phyloP scores from a whole-genome alignment of 805 yeast genomes.

The Ogataea paradorogensis region DNA sequence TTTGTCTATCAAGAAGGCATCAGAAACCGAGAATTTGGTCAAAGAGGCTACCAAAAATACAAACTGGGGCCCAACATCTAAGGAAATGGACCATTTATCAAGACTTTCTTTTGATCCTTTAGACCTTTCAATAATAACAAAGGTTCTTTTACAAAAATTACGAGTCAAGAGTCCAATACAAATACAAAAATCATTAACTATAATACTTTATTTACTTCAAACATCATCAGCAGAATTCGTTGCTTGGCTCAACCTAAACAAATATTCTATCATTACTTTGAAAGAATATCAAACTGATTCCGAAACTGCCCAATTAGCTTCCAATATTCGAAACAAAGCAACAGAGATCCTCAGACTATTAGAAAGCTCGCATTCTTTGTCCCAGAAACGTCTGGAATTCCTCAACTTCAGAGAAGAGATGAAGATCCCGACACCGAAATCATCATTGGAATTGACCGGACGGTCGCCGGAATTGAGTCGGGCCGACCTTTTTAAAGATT shows the following conservation, averaged over 20 bases:
- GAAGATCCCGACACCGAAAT: constrained; percentile 31
- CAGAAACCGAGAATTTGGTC: constrained; percentile 28
- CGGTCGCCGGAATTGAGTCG: constrained; percentile 33
- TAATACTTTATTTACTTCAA: constrained; percentile 48
- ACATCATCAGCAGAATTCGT: constrained; percentile 53
- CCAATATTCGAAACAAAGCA: constrained; percentile 39
- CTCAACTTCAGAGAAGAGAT: constrained; percentile 40
- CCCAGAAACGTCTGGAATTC: constrained; percentile 40
- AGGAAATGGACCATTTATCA: constrained; percentile 51
- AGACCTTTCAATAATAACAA: constrained; percentile 39
- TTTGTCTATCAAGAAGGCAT: constrained; percentile 28
- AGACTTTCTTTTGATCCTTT: constrained; percentile 40
- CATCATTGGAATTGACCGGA: constrained; percentile 25
- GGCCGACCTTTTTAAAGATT: constrained; percentile 17
- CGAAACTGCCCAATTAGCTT: constrained; percentile 22
- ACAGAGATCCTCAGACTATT: constrained; percentile 32
- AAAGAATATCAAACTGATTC: constrained; percentile 29
- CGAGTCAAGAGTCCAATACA: constrained; percentile 36
- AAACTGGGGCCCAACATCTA: constrained; percentile 49
- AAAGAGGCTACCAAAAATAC: constrained; percentile 50
- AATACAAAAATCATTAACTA: constrained; percentile 49
- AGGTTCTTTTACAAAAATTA: constrained; percentile 41
- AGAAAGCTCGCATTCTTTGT: constrained; percentile 35
- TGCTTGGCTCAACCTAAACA: constrained; percentile 44
- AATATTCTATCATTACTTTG: constrained; percentile 29